Conservation (phyloP, 306 rosid genomes). For the Cicer cuneatum region DNA sequence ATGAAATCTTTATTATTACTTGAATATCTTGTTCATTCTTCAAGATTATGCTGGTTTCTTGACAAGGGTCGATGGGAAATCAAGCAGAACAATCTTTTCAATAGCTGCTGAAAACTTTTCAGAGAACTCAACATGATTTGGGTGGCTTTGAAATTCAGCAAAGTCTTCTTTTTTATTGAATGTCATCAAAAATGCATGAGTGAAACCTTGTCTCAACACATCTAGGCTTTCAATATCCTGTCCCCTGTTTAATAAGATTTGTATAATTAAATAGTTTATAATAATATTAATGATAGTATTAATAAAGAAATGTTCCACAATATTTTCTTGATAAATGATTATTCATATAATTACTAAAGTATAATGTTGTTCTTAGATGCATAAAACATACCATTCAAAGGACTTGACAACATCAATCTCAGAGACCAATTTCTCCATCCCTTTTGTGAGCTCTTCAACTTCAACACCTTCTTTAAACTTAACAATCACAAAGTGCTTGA, state of each 20-base stretch:
- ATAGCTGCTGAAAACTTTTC: conserved; percentile 75
- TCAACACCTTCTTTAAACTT: conserved; percentile 80
- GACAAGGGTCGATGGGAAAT: conserved; percentile 73
- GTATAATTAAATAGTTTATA: too few relatives aligned
- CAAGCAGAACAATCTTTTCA: conserved; percentile 85
- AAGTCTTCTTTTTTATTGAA: conserved; percentile 80
- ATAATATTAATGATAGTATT: too few relatives aligned
- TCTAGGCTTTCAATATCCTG: conserved; percentile 79
- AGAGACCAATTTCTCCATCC: conserved; percentile 73
- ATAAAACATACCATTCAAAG: conserved; percentile 70
- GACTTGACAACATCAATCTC: conserved; percentile 79
- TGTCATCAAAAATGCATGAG: conserved; percentile 87
- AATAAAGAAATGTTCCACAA: too few relatives aligned
- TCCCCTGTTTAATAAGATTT: conserved; percentile 60
- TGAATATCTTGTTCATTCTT: conserved; percentile 7
- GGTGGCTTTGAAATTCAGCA: conserved; percentile 68
- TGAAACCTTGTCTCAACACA: conserved; percentile 81
- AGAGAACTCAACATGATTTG: conserved; percentile 79
- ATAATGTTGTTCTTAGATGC: not conserved
- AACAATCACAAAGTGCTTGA: conserved; percentile 82
- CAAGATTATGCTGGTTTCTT: conserved; percentile 55
- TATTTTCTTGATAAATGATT: not conserved
- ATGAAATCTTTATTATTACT: conserved; percentile 5
- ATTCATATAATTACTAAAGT: not conserved
- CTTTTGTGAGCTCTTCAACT: conserved; percentile 75